Evolutionary conservation across 1,139 yeast genomes (phyloP), one percentile per base, ranked within the genome.

Genomic region (Hemisphaericaspora xylofermentans): DNA sequence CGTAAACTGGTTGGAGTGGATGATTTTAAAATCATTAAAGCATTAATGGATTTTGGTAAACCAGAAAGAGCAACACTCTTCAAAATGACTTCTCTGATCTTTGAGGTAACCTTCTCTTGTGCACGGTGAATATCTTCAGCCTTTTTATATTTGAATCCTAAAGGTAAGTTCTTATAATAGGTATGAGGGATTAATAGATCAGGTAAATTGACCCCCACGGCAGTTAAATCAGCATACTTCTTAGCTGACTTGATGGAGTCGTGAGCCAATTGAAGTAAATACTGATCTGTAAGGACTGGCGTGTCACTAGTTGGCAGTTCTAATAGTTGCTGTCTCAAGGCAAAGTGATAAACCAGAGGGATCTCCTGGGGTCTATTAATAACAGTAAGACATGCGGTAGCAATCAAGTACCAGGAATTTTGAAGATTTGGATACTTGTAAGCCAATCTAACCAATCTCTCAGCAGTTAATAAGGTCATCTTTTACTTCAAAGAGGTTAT

Each of bases 351-450:
- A 8, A 89, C 60, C 41, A 71, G 71, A 3, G 96, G 93, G 32
- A 89, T 78, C 49, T 87, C 96, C 39, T 82, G 79, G 0, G 96
- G 95, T 46, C 76, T 78, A 56, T 89, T 89, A 54, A 93, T 82
- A 9, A 84, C 93, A 2, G 93, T 80, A 44, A 89, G 74, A 17
- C 95, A 79, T 0, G 94, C 88, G 13, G 95, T 87, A 0, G 96
- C 93, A 15, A 88, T 67, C 19, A 54, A 42, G 36, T 82, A 87
- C 96, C 97, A 89, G 22, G 78, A 59, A 48, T 58, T 63, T 51
- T 68, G 69, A 33, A 72, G 63, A 13, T 52, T 62, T 45, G 63
- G 77, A 53, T 58, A 85, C 59, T 57, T 71, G 64, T 46, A 88
- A 65, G 68, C 83, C 29, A 88, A 63, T 43, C 71, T 71, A 0